Percentiles rank a stretch among this genome's conserved stretches.
Conservation (phyloP, 495 filamentous ascomycete species). For the Penicillium alfredii region DNA sequence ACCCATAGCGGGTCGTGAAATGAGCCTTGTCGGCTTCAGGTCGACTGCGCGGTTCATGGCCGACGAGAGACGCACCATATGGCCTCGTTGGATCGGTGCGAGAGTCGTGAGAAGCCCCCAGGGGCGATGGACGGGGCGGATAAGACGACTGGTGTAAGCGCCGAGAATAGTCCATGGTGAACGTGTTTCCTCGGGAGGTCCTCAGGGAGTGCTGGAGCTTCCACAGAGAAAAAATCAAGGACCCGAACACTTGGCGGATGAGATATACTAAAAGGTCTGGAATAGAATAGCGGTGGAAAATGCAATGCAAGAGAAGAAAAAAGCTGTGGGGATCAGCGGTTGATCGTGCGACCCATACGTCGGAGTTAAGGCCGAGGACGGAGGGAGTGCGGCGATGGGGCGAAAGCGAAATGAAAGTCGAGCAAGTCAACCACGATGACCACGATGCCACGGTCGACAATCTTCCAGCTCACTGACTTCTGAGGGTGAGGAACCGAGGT, state of each 20-base stretch:
- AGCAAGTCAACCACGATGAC: neutral
- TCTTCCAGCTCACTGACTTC: too few species aligned
- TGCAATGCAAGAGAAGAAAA: constrained; percentile 9
- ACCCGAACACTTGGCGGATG: too few species aligned
- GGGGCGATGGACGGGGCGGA: constrained; percentile 23
- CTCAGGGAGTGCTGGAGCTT: too few species aligned
- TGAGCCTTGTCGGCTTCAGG: constrained; percentile 25
- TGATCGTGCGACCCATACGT: constrained; percentile 20
- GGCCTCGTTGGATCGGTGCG: constrained; percentile 21
- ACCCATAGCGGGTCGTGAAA: constrained; percentile 19
- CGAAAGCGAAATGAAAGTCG: neutral
- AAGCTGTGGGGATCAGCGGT: constrained; percentile 21
- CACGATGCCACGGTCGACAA: too few species aligned
- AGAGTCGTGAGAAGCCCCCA: constrained; percentile 21
- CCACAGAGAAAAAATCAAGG: too few species aligned
- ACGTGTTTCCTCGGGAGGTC: constrained; percentile 2
- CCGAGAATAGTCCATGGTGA: constrained; percentile 18
- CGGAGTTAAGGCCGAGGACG: constrained; percentile 12
- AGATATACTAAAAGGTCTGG: too few species aligned
- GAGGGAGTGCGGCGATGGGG: constrained; percentile 7
- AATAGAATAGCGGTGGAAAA: constrained; percentile 11
- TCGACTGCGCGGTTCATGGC: constrained; percentile 18
- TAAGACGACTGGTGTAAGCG: constrained; percentile 14
- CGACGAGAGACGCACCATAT: constrained; percentile 11
- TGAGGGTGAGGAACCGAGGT: neutral